A percentile compares a stretch with the other conserved stretches of the same genome.
Evolutionary conservation across 352 stramenopile species (phyloP).

Genomic region (Phytophthora macrochlamydospora): DNA sequence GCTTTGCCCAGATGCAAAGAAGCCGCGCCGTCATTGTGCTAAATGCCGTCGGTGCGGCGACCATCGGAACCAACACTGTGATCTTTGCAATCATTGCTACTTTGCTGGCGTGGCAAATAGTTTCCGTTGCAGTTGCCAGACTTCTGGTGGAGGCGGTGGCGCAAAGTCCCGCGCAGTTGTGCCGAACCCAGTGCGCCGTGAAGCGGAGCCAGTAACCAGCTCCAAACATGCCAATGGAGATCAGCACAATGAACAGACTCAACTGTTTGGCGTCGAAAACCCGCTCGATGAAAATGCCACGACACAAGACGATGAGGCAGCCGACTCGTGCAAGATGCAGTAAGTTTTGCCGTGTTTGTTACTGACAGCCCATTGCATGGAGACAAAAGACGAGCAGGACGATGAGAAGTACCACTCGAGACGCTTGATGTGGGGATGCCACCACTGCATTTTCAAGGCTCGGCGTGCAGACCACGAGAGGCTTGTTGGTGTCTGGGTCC

Average conservation of each 20-base stretch:
- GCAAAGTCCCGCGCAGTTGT: slow-evolving; percentile 56
- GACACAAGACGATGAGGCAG: slow-evolving; percentile 48
- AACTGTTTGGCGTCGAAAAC: slow-evolving; percentile 17
- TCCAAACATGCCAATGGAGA: slow-evolving; percentile 10
- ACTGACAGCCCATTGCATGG: neutral
- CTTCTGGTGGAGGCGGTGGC: slow-evolving; percentile 28
- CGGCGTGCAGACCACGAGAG: slow-evolving; percentile 80
- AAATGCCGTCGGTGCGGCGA: slow-evolving; percentile 82
- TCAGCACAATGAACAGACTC: slow-evolving; percentile 11
- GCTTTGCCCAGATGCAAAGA: slow-evolving; percentile 77
- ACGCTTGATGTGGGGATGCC: neutral
- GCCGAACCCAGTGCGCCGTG: slow-evolving; percentile 39
- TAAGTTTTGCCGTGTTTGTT: slow-evolving; percentile 26
- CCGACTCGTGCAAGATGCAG: slow-evolving; percentile 73
- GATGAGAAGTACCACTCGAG: slow-evolving; percentile 6
- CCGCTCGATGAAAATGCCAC: slow-evolving; percentile 36
- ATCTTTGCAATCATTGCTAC: slow-evolving; percentile 85
- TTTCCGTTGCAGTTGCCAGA: slow-evolving; percentile 81
- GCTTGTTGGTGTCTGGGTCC: slow-evolving; percentile 71
- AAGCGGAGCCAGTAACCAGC: slow-evolving; percentile 4
- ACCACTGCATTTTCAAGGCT: slow-evolving; percentile 69
- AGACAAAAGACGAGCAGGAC: slow-evolving; percentile 8
- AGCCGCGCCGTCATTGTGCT: slow-evolving; percentile 77
- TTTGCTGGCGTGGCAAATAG: slow-evolving; percentile 87
- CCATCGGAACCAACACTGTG: slow-evolving; percentile 83